A percentile compares a stretch with the other conserved stretches of the same genome.
Conservation (phyloP, 805 yeast species). For the Ogataea polymorpha region DNA sequence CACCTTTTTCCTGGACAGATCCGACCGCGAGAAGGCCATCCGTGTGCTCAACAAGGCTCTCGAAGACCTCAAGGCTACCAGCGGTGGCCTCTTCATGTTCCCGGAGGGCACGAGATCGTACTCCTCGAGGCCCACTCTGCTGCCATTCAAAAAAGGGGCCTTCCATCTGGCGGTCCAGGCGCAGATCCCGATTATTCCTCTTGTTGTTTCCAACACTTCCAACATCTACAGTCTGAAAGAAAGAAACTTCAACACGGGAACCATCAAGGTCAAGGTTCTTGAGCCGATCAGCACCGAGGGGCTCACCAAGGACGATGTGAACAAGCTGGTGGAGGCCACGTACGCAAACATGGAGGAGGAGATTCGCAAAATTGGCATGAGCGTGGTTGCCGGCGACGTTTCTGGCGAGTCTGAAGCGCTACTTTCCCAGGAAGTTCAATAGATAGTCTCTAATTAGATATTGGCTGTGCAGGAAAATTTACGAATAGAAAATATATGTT, state of each 20-base stretch:
- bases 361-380: conserved; percentile 42
- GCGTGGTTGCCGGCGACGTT: conserved; percentile 25
- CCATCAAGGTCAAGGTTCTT: conserved; percentile 72
- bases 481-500: conserved; percentile 4
- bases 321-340: conserved; percentile 52
- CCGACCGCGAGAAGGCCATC: conserved; percentile 71
- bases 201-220: conserved; percentile 84
- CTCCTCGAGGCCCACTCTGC: conserved; percentile 58
- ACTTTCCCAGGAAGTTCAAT: conserved; percentile 2
- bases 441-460: conserved; percentile 1
- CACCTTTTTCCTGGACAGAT: conserved; percentile 85
- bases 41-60: conserved; percentile 72
- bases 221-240: conserved; percentile 59
- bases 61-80: conserved; percentile 51
- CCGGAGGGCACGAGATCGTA: conserved; percentile 98
- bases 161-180: conserved; percentile 96
- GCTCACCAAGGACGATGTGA: conserved; percentile 68
- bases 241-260: conserved; percentile 72
- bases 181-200: conserved; percentile 82
- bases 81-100: conserved; percentile 82
- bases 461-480: conserved; percentile 7
- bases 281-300: conserved; percentile 76
- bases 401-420: conserved; percentile 18
- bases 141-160: conserved; percentile 96
- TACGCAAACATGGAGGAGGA: conserved; percentile 53